Conservation (phyloP, 805 yeast genomes). For the Blastobotrys chiropterorum region DNA sequence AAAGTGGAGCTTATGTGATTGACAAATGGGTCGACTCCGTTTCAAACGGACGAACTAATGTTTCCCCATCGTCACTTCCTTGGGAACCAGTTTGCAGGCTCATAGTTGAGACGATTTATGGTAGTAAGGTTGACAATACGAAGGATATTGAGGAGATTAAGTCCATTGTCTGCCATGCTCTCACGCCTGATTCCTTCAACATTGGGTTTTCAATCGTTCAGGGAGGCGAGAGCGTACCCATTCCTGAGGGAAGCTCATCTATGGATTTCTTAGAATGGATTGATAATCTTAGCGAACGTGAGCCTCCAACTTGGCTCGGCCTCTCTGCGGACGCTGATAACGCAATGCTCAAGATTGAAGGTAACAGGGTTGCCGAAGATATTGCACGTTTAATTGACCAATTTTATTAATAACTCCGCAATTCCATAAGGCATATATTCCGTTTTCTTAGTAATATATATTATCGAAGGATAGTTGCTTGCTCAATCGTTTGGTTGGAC, state of each 20-base stretch:
- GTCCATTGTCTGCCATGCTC: conserved; percentile 13
- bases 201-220: conserved; percentile 29
- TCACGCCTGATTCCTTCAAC: conserved; percentile 20
- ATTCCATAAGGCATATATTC: no score
- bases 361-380: conserved; percentile 6
- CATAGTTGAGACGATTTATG: conserved; percentile 54
- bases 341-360: conserved; percentile 22
- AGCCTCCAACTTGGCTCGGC: conserved; percentile 51
- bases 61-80: conserved; percentile 44
- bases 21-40: conserved; percentile 35
- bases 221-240: conserved; percentile 21
- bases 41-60: conserved; percentile 28
- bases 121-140: conserved; percentile 35
- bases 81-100: conserved; percentile 49
- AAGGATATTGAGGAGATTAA: conserved; percentile 19
- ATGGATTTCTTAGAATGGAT: conserved; percentile 46
- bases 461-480: no score
- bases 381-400: not conserved
- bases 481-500: no score
- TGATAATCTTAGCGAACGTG: conserved; percentile 42
- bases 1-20: conserved; percentile 42
- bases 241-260: conserved; percentile 43
- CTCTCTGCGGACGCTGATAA: conserved; percentile 40
- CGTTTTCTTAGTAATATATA: no score
- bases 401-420: not conserved